These are phyloP conservation scores for Cadophora sp. DNA, from an alignment of 2,329 filamentous ascomycete genomes.

Conservation along the genomic window DNA sequence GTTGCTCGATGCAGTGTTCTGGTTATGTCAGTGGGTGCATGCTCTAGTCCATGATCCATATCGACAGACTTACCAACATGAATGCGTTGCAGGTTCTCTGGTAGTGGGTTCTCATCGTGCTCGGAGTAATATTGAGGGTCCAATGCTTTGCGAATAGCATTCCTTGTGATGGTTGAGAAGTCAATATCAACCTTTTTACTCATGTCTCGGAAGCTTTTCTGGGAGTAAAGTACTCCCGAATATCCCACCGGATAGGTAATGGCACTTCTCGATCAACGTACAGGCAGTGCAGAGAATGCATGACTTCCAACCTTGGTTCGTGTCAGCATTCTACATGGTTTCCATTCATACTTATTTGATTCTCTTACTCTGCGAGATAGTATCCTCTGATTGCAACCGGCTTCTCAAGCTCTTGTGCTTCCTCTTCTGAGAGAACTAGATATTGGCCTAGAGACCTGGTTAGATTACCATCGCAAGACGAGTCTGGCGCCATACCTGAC, in stretches of 20 bases:
- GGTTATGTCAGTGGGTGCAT: background rate
- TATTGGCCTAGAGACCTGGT: conserved; percentile 26
- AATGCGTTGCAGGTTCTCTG: conserved; percentile 16
- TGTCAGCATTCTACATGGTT: background rate
- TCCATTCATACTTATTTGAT: background rate
- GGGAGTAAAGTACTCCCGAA: background rate
- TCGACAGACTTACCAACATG: conserved; percentile 24
- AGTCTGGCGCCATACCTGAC: conserved; percentile 18
- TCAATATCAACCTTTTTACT: background rate
- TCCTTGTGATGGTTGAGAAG: background rate
- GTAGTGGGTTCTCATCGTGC: conserved; percentile 24
- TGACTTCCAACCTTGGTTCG: conserved; percentile 28
- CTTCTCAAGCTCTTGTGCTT: conserved; percentile 26
- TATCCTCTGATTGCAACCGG: conserved; percentile 18
- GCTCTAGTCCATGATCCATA: background rate
- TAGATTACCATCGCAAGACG: background rate
- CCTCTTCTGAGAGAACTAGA: conserved; percentile 27
- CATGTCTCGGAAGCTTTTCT: background rate
- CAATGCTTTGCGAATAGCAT: conserved; percentile 29
- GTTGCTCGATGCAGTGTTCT: conserved; percentile 35
- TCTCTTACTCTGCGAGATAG: conserved; percentile 31
- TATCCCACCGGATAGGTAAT: background rate
- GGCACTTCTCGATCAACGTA: background rate
- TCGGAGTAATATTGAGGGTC: conserved; percentile 29
- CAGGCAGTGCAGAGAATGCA: conserved; percentile 36